phyloP scores from a whole-genome alignment of 2,329 filamentous ascomycete species.

The Seiridium unicorne region DNA sequence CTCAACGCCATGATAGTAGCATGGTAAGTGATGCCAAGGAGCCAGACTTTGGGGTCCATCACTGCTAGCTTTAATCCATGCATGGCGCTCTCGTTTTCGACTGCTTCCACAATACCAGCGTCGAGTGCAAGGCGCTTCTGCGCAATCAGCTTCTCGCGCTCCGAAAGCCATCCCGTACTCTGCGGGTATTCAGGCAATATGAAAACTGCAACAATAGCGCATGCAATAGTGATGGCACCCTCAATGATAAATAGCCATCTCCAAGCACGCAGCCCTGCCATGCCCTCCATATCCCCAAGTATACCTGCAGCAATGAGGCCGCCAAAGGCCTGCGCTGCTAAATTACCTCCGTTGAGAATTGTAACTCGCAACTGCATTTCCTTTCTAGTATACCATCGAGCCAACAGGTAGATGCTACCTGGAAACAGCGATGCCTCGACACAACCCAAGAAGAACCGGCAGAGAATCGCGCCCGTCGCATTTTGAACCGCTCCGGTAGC shows the following conservation, averaged over 20 bases:
- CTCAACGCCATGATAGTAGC: conserved; percentile 6
- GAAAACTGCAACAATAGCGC: conserved; percentile 14
- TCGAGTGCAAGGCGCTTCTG: conserved; percentile 19
- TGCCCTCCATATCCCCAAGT: conserved; percentile 27
- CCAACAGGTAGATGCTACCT: conserved; percentile 11
- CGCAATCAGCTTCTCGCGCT: conserved; percentile 18
- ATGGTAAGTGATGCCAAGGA: conserved; percentile 31
- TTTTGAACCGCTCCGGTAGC: conserved; percentile 36
- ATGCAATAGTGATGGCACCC: conserved; percentile 16
- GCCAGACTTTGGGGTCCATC: conserved; percentile 33
- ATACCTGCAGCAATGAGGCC: conserved; percentile 34
- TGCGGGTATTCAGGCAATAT: conserved; percentile 18
- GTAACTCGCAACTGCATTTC: conserved; percentile 29
- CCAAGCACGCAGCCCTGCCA: conserved; percentile 30
- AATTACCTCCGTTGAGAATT: conserved; percentile 32
- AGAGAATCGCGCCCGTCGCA: conserved; percentile 34
- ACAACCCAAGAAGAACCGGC: conserved; percentile 23
- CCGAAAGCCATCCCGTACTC: conserved; percentile 15
- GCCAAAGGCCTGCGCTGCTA: conserved; percentile 31
- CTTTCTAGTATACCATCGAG: conserved; percentile 43
- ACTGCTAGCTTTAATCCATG: conserved; percentile 29
- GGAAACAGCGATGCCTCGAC: conserved; percentile 10
- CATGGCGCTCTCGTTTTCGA: conserved; percentile 22
- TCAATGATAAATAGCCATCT: conserved; percentile 32
- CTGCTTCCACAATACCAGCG: conserved; percentile 18